These are phyloP conservation scores for Amborella trichopoda DNA, from an alignment of 164 flowering plant species.

Conservation along the genomic window DNA sequence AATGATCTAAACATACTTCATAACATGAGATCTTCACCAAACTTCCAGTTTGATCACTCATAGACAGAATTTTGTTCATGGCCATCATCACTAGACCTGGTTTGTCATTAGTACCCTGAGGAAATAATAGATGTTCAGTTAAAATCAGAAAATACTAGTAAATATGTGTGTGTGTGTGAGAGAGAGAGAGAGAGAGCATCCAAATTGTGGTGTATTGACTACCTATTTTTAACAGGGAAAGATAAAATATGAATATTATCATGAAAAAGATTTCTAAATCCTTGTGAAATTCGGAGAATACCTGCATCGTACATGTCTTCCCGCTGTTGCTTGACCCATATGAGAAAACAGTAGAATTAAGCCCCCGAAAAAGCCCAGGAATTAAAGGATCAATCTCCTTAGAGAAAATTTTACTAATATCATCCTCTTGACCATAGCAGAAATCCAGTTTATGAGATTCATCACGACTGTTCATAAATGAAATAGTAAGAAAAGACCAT, in stretches of 20 bases:
- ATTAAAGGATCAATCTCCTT: conserved; percentile 72
- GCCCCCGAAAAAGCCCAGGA: conserved; percentile 61
- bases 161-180: too few relatives aligned
- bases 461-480: conserved; percentile 38
- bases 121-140: too few relatives aligned
- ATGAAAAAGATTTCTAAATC: background rate
- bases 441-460: conserved; percentile 81
- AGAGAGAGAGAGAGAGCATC: too few relatives aligned
- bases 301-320: conserved; percentile 98
- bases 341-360: conserved; percentile 80
- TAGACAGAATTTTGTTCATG: conserved; percentile 47
- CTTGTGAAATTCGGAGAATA: too few relatives aligned
- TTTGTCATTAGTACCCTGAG: conserved; percentile 66
- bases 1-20: conserved; percentile 84
- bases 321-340: conserved; percentile 98
- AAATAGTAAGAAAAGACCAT: too few relatives aligned
- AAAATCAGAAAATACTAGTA: too few relatives aligned
- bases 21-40: conserved; percentile 63
- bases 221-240: background rate
- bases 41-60: conserved; percentile 37
- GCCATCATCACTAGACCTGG: conserved; percentile 79
- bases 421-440: conserved; percentile 49
- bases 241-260: background rate
- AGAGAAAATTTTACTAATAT: conserved; percentile 39
- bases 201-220: too few relatives aligned